Conservation (phyloP, 805 yeast species). For the Cyberlindnera samutprakarnensis region DNA sequence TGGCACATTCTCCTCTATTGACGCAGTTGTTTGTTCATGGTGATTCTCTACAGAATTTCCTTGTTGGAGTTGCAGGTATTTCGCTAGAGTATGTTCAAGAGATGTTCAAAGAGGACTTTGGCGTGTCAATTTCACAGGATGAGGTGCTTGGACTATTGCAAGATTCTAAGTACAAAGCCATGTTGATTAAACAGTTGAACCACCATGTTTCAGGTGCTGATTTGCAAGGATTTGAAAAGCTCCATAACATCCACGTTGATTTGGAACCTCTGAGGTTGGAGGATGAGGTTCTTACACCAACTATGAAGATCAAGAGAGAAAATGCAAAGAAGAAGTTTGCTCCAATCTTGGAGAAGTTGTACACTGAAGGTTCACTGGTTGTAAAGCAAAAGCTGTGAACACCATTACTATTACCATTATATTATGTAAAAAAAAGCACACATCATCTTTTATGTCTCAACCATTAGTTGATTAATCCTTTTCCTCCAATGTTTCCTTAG, state of each 20-base stretch:
- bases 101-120: slow-evolving; percentile 12
- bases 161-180: slow-evolving; percentile 15
- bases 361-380: slow-evolving; percentile 41
- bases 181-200: slow-evolving; percentile 15
- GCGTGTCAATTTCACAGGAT: slow-evolving; percentile 6
- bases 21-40: slow-evolving; percentile 60
- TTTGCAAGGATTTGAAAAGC: slow-evolving; percentile 55
- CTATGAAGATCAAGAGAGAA: slow-evolving; percentile 48
- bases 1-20: slow-evolving; percentile 42
- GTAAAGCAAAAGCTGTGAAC: slow-evolving; percentile 18
- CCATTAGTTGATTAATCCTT: not conserved
- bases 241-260: slow-evolving; percentile 46
- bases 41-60: slow-evolving; percentile 44
- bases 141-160: slow-evolving; percentile 10
- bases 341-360: slow-evolving; percentile 33
- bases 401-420: too few relatives aligned
- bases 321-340: slow-evolving; percentile 39
- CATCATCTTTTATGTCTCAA: not conserved
- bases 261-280: slow-evolving; percentile 55
- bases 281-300: slow-evolving; percentile 62
- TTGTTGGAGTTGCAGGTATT: slow-evolving; percentile 61
- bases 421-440: too few relatives aligned
- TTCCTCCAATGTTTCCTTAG: too few relatives aligned
- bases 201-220: slow-evolving; percentile 20
- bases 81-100: slow-evolving; percentile 31